A percentile compares a stretch with the other conserved stretches of the same genome.
These are phyloP conservation scores for Apiotrichum brassicae DNA, from an alignment of 1,284 basidiomycete genomes.

Conservation along the genomic window DNA sequence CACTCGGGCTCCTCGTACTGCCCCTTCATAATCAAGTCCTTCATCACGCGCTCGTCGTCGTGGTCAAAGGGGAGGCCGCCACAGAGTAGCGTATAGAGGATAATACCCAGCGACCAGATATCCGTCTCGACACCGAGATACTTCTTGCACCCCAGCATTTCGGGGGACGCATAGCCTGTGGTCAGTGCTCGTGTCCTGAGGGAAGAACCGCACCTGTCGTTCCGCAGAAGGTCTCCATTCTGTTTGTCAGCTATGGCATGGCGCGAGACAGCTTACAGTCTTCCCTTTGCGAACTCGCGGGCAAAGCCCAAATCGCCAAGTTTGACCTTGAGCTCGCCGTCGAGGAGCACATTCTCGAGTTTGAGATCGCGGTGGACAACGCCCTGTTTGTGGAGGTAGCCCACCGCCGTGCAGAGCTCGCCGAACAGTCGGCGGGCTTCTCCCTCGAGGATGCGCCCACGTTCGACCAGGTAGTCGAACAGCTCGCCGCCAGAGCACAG, in stretches of 20 bases:
- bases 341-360: constrained; percentile 88
- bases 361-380: constrained; percentile 95
- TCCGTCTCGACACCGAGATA: constrained; percentile 93
- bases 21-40: constrained; percentile 75
- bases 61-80: constrained; percentile 96
- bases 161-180: constrained; percentile 72
- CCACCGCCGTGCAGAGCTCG: constrained; percentile 92
- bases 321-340: constrained; percentile 79
- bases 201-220: constrained; percentile 62
- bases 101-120: constrained; percentile 93
- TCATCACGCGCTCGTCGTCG: constrained; percentile 88
- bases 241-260: constrained; percentile 4
- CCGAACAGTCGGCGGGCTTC: constrained; percentile 81
- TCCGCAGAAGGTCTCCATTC: constrained; percentile 91
- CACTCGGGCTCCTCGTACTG: constrained; percentile 86
- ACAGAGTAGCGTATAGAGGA: constrained; percentile 86
- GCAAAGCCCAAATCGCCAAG: constrained; percentile 97
- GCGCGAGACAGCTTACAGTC: constrained; percentile 45
- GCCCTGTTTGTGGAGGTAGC: constrained; percentile 77
- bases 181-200: background rate
- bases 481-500: constrained; percentile 94
- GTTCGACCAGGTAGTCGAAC: constrained; percentile 95
- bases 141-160: constrained; percentile 83
- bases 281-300: constrained; percentile 79
- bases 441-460: constrained; percentile 75